Base-by-base conservation (phyloP, 202 grass and related monocot species). In the Musa balbisiana region DNA sequence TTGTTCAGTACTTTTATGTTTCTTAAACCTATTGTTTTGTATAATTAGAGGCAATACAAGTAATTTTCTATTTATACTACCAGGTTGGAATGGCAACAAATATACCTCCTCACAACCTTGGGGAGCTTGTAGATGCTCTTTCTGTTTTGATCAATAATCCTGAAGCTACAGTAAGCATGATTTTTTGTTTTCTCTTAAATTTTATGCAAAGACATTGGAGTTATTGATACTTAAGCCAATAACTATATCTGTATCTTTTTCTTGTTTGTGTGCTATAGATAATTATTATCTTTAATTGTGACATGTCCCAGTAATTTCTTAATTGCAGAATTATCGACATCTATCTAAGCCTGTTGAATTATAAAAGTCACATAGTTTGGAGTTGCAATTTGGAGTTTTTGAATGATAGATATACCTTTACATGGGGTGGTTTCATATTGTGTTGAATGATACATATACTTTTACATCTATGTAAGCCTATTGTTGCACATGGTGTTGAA, bases 1-100 rank as follows among this genome's bases (percentile, higher is more conserved):
- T 43, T 43, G 5, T 43, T 8, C 33, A 19, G 16, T 62, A 43
- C 58, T 62, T 62, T 62, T 62, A 15, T 21, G 1, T 17, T 17
- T 62, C 0, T 5, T 19, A 20, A 62, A 15, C 8, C 8, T 55
- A 33, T 10, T 56, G 2, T 17, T 2, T 73, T 19, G 26, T 55
- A 16, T 25, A 3, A 19, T 50, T 13, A 29, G 1, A 10, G 12
- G 19, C 22, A 12, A 23, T 13, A 0, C 13, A 2, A 16, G 12
- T 55, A 74, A 56, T 17, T 74, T 56, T 13, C 15, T 51, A 80
- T 59, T 51, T 78, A 59, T 77, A 81, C 27, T 79, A 53, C 69
- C 77, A 98, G 94, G 94, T 98, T 67, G 94, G 94, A 83, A 98
- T 98, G 94, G 94, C 94, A 49, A 98, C 94, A 86, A 98, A 98